phyloP scores from a whole-genome alignment of 75 land plant genomes.

The Chamaecyparis obtusa region DNA sequence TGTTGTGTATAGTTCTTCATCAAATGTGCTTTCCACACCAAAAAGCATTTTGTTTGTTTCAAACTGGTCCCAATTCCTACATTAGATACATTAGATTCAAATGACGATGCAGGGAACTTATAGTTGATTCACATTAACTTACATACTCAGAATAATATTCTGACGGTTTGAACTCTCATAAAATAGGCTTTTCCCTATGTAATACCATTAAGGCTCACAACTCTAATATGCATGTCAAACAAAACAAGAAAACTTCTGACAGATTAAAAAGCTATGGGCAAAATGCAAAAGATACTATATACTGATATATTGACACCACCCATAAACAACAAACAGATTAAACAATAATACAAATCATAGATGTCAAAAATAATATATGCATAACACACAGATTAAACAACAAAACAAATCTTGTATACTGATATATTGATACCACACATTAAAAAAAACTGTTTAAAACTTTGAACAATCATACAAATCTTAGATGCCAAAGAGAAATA shows the following conservation, averaged over 20 bases:
- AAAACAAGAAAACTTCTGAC: neutral
- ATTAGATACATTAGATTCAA: neutral
- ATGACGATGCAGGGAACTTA: neutral
- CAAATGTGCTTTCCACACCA: slow-evolving; percentile 91
- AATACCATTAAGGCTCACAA: neutral
- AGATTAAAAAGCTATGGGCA: neutral
- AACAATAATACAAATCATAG: neutral
- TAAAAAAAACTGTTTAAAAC: too few relatives aligned
- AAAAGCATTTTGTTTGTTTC: slow-evolving; percentile 74
- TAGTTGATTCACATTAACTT: neutral
- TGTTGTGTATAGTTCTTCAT: slow-evolving; percentile 94
- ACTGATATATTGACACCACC: neutral
- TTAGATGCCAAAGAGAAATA: too few relatives aligned
- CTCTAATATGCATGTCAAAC: neutral
- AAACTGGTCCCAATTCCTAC: slow-evolving; percentile 94
- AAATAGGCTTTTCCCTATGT: neutral
- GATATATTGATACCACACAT: too few relatives aligned
- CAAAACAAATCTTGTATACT: too few relatives aligned
- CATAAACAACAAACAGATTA: neutral
- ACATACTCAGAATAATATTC: neutral
- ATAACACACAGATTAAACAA: neutral
- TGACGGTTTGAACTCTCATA: neutral
- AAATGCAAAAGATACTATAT: neutral
- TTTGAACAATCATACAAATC: too few relatives aligned
- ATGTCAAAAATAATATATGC: neutral